Conservation (phyloP, 1,284 basidiomycete genomes). For the Rhodotorula sp. region DNA sequence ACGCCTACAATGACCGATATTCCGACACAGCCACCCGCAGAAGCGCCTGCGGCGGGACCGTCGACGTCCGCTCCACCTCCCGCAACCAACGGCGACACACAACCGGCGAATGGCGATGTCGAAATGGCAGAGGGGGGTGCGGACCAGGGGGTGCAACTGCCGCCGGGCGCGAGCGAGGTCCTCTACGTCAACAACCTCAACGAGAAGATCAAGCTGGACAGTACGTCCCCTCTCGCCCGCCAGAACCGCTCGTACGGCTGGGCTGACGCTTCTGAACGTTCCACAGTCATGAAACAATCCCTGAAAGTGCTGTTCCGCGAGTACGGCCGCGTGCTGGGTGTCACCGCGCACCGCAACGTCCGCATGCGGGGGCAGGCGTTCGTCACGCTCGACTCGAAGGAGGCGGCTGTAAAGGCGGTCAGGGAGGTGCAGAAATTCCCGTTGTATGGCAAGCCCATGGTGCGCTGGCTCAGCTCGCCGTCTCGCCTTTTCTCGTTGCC, state of each 20-base stretch:
- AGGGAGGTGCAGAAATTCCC: conserved; percentile 92
- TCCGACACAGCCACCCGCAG: background rate
- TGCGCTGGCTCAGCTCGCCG: conserved; percentile 49
- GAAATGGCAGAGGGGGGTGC: background rate
- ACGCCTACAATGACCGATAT: background rate
- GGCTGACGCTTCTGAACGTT: background rate
- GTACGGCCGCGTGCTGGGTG: conserved; percentile 86
- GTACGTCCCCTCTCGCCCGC: conserved; percentile 5
- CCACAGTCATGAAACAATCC: conserved; percentile 77
- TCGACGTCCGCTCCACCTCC: conserved; percentile 16
- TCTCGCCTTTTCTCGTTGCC: background rate
- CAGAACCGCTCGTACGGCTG: background rate
- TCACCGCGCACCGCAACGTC: conserved; percentile 87
- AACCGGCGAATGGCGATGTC: background rate
- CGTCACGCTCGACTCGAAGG: conserved; percentile 78
- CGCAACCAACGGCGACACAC: background rate
- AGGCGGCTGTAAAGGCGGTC: conserved; percentile 80
- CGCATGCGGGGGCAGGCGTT: conserved; percentile 99
- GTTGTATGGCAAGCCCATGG: conserved; percentile 94
- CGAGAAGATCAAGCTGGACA: conserved; percentile 80
- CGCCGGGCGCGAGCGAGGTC: conserved; percentile 66
- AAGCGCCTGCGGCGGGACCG: conserved; percentile 3
- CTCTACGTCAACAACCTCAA: conserved; percentile 97
- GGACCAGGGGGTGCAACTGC: conserved; percentile 43
- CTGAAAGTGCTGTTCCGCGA: conserved; percentile 85